Conservation (phyloP, 176 grass and related monocot genomes). For the Zea mays region DNA sequence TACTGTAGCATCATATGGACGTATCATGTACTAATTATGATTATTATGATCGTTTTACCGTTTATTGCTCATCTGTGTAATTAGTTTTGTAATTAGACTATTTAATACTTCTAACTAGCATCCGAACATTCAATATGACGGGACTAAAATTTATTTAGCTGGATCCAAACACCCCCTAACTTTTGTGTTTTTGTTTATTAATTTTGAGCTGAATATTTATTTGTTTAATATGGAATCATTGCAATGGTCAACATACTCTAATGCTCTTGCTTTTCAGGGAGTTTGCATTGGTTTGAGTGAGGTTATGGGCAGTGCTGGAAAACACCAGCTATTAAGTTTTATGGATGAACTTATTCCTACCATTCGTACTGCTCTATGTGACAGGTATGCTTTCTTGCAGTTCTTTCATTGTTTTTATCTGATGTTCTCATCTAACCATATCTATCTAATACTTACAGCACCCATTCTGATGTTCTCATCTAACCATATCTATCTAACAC, state of each 20-base stretch:
- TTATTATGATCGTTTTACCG: too few relatives aligned
- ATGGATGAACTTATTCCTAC: conserved; percentile 96
- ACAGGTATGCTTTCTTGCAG: conserved; percentile 68
- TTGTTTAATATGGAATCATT: conserved; percentile 18
- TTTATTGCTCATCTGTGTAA: too few relatives aligned
- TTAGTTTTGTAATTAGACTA: too few relatives aligned
- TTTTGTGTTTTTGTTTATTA: conserved; percentile 28
- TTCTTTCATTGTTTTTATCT: conserved; percentile 39
- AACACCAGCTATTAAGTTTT: conserved; percentile 88
- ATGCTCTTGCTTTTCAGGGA: conserved; percentile 58
- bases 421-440: conserved; percentile 23
- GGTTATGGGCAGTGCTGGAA: conserved; percentile 95
- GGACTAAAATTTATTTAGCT: too few relatives aligned
- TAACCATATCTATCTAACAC: conserved; percentile 1
- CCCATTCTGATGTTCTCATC: conserved; percentile 16
- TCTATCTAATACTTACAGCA: not conserved
- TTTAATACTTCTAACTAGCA: too few relatives aligned
- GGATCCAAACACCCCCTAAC: too few relatives aligned
- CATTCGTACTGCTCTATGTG: conserved; percentile 95
- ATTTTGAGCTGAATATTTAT: conserved; percentile 28
- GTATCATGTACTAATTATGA: too few relatives aligned
- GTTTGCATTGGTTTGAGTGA: conserved; percentile 99
- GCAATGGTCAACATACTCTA: conserved; percentile 12
- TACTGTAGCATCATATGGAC: too few relatives aligned
- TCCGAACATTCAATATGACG: too few relatives aligned